These are phyloP conservation scores for Drechslerella coelobrocha DNA, from an alignment of 2,329 filamentous ascomycete genomes.

Conservation along the genomic window DNA sequence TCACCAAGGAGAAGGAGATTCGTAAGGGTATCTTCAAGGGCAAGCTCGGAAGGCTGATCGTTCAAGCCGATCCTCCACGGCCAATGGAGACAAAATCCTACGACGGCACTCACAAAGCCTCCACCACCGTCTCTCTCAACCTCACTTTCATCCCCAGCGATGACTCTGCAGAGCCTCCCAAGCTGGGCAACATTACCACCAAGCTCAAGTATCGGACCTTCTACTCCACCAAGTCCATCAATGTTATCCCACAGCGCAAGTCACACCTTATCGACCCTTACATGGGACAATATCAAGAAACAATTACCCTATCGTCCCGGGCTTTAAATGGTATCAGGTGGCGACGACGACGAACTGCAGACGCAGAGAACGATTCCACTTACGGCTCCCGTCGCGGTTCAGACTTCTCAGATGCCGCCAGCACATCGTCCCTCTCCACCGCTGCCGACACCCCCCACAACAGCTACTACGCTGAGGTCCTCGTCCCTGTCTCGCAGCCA, in stretches of 20 bases:
- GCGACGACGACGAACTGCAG: slow-evolving; percentile 38
- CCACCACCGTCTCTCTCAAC: slow-evolving; percentile 59
- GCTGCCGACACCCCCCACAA: slow-evolving; percentile 43
- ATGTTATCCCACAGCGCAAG: slow-evolving; percentile 51
- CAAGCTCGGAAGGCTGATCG: slow-evolving; percentile 66
- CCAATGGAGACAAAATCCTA: slow-evolving; percentile 61
- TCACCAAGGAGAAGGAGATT: slow-evolving; percentile 67
- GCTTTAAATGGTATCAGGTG: slow-evolving; percentile 52
- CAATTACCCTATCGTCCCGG: slow-evolving; percentile 52
- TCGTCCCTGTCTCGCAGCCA: slow-evolving; percentile 70
- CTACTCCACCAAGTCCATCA: slow-evolving; percentile 53
- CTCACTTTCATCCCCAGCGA: slow-evolving; percentile 51
- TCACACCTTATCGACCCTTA: slow-evolving; percentile 46
- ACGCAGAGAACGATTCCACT: slow-evolving; percentile 41
- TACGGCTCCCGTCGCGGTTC: slow-evolving; percentile 47
- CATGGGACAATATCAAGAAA: slow-evolving; percentile 52
- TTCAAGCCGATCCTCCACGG: slow-evolving; percentile 67
- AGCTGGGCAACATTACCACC: slow-evolving; percentile 51
- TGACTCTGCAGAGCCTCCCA: slow-evolving; percentile 50
- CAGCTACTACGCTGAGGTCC: slow-evolving; percentile 69
- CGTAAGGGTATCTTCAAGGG: slow-evolving; percentile 68
- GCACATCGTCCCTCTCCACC: slow-evolving; percentile 21
- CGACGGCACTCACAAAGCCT: slow-evolving; percentile 59
- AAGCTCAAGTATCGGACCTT: slow-evolving; percentile 53
- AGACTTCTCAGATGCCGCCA: slow-evolving; percentile 37